A percentile compares a stretch with the other conserved stretches of the same genome.
Evolutionary conservation across 176 grass and related monocot genomes (phyloP).

Genomic region (Lolium multiflorum): DNA sequence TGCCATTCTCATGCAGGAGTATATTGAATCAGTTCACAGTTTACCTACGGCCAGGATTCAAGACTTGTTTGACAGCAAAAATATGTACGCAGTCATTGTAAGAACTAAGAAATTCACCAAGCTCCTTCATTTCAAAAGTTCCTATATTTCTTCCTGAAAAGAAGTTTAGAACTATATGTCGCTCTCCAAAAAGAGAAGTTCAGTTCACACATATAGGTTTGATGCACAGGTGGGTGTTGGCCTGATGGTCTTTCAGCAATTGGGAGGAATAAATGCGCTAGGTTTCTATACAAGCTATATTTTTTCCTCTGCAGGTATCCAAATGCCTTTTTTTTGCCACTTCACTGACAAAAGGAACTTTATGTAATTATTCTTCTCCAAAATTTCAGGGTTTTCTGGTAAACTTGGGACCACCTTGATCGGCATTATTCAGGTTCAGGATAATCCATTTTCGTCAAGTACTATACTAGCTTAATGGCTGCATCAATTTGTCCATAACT

Average conservation of each 20-base stretch:
- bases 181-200: background rate
- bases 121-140: slow-evolving; percentile 14
- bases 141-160: slow-evolving; percentile 2
- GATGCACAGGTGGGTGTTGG: slow-evolving; percentile 57
- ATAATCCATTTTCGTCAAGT: slow-evolving; percentile 19
- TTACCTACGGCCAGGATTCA: slow-evolving; percentile 61
- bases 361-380: slow-evolving; percentile 17
- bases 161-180: background rate
- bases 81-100: slow-evolving; percentile 67
- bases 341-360: slow-evolving; percentile 7
- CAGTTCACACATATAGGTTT: slow-evolving; percentile 27
- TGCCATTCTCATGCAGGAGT: slow-evolving; percentile 48
- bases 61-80: slow-evolving; percentile 64
- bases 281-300: slow-evolving; percentile 64
- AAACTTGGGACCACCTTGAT: slow-evolving; percentile 65
- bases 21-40: slow-evolving; percentile 48
- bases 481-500: slow-evolving; percentile 28
- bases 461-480: background rate
- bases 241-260: slow-evolving; percentile 74
- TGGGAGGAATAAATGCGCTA: slow-evolving; percentile 67
- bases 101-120: slow-evolving; percentile 31
- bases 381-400: slow-evolving; percentile 68
- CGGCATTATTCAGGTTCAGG: slow-evolving; percentile 60
- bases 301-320: slow-evolving; percentile 62
- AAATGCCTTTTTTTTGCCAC: background rate